phyloP scores from a whole-genome alignment of 164 flowering plant species.

The Vitis cinerea region DNA sequence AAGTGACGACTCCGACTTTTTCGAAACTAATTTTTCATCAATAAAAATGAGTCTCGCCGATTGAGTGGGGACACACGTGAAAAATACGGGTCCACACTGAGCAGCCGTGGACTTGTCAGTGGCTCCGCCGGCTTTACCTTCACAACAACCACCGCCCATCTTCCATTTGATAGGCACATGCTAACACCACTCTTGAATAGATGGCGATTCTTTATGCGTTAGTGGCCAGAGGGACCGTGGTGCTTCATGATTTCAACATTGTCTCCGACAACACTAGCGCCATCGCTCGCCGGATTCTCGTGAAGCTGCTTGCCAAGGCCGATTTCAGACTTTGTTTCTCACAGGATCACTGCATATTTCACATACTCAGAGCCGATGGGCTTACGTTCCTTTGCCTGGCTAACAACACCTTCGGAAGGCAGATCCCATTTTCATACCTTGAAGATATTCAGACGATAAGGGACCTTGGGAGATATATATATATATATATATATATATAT shows the following conservation, averaged over 20 bases:
- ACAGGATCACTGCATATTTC: constrained; percentile 89
- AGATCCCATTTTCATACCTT: constrained; percentile 91
- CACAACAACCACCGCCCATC: background rate
- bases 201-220: constrained; percentile 95
- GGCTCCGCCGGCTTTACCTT: background rate
- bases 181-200: no score
- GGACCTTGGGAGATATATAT: constrained; percentile 85
- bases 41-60: no score
- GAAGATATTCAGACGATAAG: constrained; percentile 90
- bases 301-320: constrained; percentile 64
- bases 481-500: no score
- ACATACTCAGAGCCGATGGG: constrained; percentile 78
- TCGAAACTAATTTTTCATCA: no score
- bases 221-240: constrained; percentile 84
- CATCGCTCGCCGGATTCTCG: constrained; percentile 74
- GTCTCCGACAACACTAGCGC: constrained; percentile 90
- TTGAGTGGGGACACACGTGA: no score
- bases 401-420: constrained; percentile 91
- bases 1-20: no score
- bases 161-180: no score
- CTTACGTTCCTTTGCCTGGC: constrained; percentile 92
- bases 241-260: constrained; percentile 88
- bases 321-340: constrained; percentile 92
- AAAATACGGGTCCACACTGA: no score
- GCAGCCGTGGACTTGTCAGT: constrained; percentile 6